phyloP scores from a whole-genome alignment of 108 stramenopile genomes.

The Nitzschia sp. region DNA sequence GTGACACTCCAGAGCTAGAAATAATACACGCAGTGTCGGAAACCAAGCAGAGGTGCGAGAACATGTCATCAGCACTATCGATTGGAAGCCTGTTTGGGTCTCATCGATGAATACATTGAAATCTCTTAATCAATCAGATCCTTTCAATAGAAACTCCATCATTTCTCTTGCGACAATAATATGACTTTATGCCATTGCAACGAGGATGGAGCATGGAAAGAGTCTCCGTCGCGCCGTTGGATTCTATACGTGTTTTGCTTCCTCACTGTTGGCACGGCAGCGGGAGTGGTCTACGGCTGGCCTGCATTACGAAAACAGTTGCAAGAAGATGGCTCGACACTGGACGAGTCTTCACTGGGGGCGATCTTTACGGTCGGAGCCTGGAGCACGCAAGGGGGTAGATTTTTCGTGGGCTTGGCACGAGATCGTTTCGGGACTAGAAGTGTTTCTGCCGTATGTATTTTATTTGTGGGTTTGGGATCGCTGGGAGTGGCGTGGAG shows the following conservation, averaged over 20 bases:
- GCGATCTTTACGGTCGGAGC: conserved; percentile 38
- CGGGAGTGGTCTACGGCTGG: conserved; percentile 51
- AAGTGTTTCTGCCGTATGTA: conserved; percentile 2
- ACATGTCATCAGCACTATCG: no score
- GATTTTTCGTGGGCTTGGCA: conserved; percentile 42
- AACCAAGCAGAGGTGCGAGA: no score
- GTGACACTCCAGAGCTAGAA: no score
- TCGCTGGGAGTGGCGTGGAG: conserved; percentile 30
- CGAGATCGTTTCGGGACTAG: conserved; percentile 44
- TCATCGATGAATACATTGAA: no score
- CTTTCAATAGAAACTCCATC: no score
- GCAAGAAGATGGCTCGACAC: conserved; percentile 25
- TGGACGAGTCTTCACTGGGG: conserved; percentile 33
- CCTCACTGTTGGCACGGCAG: conserved; percentile 9
- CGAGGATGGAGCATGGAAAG: background rate
- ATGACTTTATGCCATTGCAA: no score
- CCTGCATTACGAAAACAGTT: conserved; percentile 40
- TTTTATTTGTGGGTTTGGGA: conserved; percentile 21
- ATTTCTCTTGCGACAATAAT: no score
- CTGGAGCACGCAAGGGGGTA: conserved; percentile 38
- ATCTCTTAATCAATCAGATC: no score
- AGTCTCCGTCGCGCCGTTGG: conserved; percentile 4
- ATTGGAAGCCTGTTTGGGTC: no score
- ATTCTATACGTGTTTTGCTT: conserved; percentile 31
- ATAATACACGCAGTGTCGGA: no score